Base-by-base conservation (phyloP, 169 alveolate species). In the Babesia caballi region DNA sequence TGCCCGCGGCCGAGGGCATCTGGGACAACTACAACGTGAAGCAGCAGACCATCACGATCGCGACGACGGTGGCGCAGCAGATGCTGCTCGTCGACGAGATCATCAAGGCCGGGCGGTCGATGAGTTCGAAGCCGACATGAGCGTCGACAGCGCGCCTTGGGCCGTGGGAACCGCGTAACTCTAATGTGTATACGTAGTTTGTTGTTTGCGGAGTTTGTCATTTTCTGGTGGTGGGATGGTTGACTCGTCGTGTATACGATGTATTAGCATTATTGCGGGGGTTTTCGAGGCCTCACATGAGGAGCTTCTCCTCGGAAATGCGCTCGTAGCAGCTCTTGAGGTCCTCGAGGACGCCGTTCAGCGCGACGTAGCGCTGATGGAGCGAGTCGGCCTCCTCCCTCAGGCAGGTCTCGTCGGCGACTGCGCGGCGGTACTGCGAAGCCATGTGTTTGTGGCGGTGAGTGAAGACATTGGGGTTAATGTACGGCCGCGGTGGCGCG, bases 1-100 rank as follows among this genome's bases (percentile, higher is more conserved):
- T 96, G 35, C 98, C 99, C 11, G 89, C 91, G 28, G 93, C 95
- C 46, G 96, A 77, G 85, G 95, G 96, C 11, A 93, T 97, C 44
- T 93, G 92, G 90, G 99, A 97, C 90, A 96, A 95, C 93, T 96
- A 94, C 81, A 89, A 96, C 56, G 99, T 96, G 27, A 97, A 97
- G 94, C 90, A 94, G 77, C 97, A 95, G 71, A 91, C 94, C 82
- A 70, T 97, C 33, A 95, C 98, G 76, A 89, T 97, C 67, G 98
- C 99, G 28, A 98, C 99, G 36, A 96, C 97, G n/a, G 95, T 97
- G 44, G 98, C 99, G 42, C 97, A 97, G 92, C 98, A 97, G 89
- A 90, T 97, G 72, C 90, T 98, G 28, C 93, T 96, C 63, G 99
- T 96, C 23, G 99, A 97, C 78, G 99, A 97, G 80, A 95, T 97